A percentile compares a stretch with the other conserved stretches of the same genome.
phyloP scores from a whole-genome alignment of 2,329 filamentous ascomycete species.

The Atkinsonella texensis region DNA sequence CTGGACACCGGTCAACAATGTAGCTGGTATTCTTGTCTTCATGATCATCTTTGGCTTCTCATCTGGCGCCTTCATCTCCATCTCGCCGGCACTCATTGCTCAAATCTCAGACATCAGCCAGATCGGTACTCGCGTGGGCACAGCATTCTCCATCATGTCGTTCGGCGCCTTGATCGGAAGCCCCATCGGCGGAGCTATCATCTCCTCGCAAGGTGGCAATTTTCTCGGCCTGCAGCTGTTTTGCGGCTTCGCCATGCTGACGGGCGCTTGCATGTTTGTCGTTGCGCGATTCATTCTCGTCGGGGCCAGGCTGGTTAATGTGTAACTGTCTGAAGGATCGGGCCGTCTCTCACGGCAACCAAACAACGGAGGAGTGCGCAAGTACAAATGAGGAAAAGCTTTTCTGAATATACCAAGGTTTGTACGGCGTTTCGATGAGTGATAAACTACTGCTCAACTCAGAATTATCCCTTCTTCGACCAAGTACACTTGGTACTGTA shows the following conservation, averaged over 20 bases:
- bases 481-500: too few relatives aligned
- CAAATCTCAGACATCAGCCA: conserved; percentile 59
- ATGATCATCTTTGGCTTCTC: conserved; percentile 57
- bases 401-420: too few relatives aligned
- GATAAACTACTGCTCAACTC: too few relatives aligned
- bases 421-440: too few relatives aligned
- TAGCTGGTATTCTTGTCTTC: conserved; percentile 51
- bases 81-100: conserved; percentile 52
- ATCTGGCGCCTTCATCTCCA: conserved; percentile 50
- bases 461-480: too few relatives aligned
- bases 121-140: conserved; percentile 57
- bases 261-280: conserved; percentile 16
- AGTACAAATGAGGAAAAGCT: too few relatives aligned
- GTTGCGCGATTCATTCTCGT: conserved; percentile 22
- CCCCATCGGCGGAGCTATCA: conserved; percentile 54
- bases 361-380: too few relatives aligned
- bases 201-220: conserved; percentile 35
- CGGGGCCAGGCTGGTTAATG: conserved; percentile 22
- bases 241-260: conserved; percentile 39
- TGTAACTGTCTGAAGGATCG: conserved; percentile 11
- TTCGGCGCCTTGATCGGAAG: conserved; percentile 55
- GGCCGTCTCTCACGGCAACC: too few relatives aligned
- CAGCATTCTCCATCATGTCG: conserved; percentile 47
- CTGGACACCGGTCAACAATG: conserved; percentile 35
- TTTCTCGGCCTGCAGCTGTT: conserved; percentile 55